Percentiles rank a stretch among this genome's conserved stretches.
phyloP scores from a whole-genome alignment of 768 basidiomycete genomes.

The Rubroboletus pulcherrimus region DNA sequence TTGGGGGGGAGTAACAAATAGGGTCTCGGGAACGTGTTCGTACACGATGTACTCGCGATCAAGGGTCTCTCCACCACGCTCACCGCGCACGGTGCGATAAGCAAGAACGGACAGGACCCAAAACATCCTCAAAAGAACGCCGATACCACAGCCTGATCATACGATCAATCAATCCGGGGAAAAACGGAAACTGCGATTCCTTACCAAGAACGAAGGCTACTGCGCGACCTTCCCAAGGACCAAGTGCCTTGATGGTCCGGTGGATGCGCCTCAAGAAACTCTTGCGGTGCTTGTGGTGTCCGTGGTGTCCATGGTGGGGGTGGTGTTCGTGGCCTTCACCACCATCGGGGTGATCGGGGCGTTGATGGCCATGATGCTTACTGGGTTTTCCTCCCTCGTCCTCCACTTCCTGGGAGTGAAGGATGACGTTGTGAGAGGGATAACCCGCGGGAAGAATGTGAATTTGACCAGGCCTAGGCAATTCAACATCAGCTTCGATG shows the following conservation, averaged over 20 bases:
- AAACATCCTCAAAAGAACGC: slow-evolving; percentile 77
- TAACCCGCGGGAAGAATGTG: slow-evolving; percentile 29
- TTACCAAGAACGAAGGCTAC: slow-evolving; percentile 80
- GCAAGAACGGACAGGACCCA: slow-evolving; percentile 66
- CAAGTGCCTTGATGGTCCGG: slow-evolving; percentile 62
- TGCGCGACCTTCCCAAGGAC: slow-evolving; percentile 79
- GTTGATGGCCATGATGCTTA: slow-evolving; percentile 2
- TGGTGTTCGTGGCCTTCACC: slow-evolving; percentile 1
- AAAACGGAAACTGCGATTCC: slow-evolving; percentile 18
- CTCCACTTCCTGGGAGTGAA: slow-evolving; percentile 3
- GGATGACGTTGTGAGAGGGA: neutral
- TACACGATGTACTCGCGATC: slow-evolving; percentile 40
- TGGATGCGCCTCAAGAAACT: slow-evolving; percentile 61
- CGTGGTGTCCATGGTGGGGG: slow-evolving; percentile 9
- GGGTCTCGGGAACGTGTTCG: slow-evolving; percentile 45
- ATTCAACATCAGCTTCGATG: slow-evolving; percentile 32
- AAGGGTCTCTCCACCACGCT: slow-evolving; percentile 40
- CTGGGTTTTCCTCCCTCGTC: slow-evolving; percentile 10
- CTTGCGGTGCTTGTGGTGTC: slow-evolving; percentile 28
- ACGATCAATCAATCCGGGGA: neutral
- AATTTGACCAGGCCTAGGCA: slow-evolving; percentile 18
- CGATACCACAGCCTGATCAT: slow-evolving; percentile 70
- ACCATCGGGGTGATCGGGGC: neutral
- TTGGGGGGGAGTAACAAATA: slow-evolving; percentile 50
- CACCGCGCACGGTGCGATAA: slow-evolving; percentile 52